A percentile compares a stretch with the other conserved stretches of the same genome.
Conservation (phyloP, 2,329 filamentous ascomycete genomes). For the Chalaropsis ovoidea region DNA sequence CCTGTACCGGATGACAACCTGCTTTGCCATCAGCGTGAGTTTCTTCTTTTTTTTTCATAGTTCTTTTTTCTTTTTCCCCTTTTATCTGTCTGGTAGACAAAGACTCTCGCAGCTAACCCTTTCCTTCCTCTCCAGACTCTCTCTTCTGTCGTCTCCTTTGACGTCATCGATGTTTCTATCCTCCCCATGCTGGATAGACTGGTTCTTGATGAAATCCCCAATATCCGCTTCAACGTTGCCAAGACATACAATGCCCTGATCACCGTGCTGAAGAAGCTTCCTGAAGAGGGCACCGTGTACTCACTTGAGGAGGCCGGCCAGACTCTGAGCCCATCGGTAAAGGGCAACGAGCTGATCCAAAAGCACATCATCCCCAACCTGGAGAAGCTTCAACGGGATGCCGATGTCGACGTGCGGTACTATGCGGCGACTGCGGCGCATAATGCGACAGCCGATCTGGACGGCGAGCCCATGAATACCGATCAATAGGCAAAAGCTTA, state of each 20-base stretch:
- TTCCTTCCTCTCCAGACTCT: constrained; percentile 57
- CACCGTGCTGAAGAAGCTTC: constrained; percentile 80
- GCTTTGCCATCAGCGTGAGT: constrained; percentile 93
- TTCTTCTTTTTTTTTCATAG: constrained; percentile 12
- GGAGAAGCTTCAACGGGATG: constrained; percentile 91
- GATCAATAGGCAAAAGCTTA: constrained; percentile 46
- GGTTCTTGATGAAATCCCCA: constrained; percentile 87
- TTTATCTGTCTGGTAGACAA: background rate
- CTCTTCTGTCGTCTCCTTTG: constrained; percentile 81
- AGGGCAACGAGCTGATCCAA: constrained; percentile 70
- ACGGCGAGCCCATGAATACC: constrained; percentile 53
- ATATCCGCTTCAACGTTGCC: constrained; percentile 98
- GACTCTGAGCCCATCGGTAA: constrained; percentile 53
- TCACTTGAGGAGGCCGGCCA: constrained; percentile 69
- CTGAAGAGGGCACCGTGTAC: constrained; percentile 76
- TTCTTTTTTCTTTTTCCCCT: constrained; percentile 25
- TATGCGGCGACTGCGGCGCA: constrained; percentile 85
- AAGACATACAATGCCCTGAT: constrained; percentile 92
- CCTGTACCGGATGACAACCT: constrained; percentile 99
- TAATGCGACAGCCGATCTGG: constrained; percentile 39
- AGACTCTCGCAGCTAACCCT: constrained; percentile 28
- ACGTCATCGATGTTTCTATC: constrained; percentile 86
- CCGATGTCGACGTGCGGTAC: constrained; percentile 95
- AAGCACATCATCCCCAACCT: constrained; percentile 79
- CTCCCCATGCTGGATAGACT: constrained; percentile 94